Evolutionary conservation across 306 rosid genomes (phyloP), one percentile per base, ranked within the genome.

Genomic region (Lotus japonicus): DNA sequence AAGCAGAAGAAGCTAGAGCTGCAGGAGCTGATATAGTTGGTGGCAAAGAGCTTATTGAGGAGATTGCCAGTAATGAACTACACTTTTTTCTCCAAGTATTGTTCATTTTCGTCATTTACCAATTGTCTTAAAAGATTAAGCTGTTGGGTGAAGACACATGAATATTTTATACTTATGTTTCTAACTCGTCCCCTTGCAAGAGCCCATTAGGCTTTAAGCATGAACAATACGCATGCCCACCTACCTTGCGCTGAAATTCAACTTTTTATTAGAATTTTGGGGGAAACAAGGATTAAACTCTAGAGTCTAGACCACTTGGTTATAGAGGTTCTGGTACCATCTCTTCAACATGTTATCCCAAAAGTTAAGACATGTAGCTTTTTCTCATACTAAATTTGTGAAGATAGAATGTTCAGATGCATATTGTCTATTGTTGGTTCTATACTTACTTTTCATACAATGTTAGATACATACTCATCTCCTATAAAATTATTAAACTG

Each of bases 11-110:
- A 83, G 99, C 99, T 48, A 88, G 89, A 85, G 97, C 90, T 64
- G 96, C 96, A 23, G 99, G 97, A 74, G 99, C 97, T 12, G 96
- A 94, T 85, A 86, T 94, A 71, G 99, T 94, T 66, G 99, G 99
- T n/a, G 99, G 97, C 26, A 75, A 80, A 73, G 99, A 94, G 68
- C 99, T 94, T 50, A 84, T 94, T 17, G 90, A 84, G 80, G 92
- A 94, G 82, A 82, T 94, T 86, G 97, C 95, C 26, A 85, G 99
- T 94, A 92, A 80, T 59, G 81, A 78, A 68, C 74, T 57, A 33
- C 23, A 48, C 85, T 76, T 41, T 41, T 74, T 59, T 74, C 46
- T 71, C 58, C 39, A 7, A 43, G 14, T 57, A 63, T 64, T 58
- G 17, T 64, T 58, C 28, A 58, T 45, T 31, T 31, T 31, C 38